These are phyloP conservation scores for Papilionanthe hybrid DNA, from an alignment of 116 monocot species.

Conservation along the genomic window DNA sequence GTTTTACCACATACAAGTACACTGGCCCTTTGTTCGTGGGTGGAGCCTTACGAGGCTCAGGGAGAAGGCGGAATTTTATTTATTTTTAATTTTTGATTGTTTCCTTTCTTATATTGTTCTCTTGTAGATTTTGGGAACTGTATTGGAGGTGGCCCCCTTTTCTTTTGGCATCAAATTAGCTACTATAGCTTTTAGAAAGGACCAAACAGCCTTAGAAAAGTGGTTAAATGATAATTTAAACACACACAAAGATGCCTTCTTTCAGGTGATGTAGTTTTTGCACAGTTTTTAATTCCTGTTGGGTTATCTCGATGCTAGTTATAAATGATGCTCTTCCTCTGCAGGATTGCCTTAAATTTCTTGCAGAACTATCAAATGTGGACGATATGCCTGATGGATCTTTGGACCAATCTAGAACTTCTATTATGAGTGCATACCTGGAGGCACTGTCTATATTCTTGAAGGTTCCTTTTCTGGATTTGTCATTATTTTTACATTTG, in stretches of 20 bases:
- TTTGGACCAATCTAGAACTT: slow-evolving; percentile 20
- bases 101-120: slow-evolving; percentile 1
- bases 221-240: slow-evolving; percentile 76
- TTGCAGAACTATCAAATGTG: slow-evolving; percentile 36
- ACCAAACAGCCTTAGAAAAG: slow-evolving; percentile 62
- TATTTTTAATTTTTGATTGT: not conserved
- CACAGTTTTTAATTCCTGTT: not conserved
- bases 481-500: not conserved
- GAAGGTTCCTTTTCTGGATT: slow-evolving; percentile 36
- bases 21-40: not conserved
- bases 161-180: slow-evolving; percentile 72
- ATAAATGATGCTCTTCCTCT: slow-evolving; percentile 6
- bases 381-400: slow-evolving; percentile 27
- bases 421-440: slow-evolving; percentile 31
- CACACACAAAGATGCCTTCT: slow-evolving; percentile 60
- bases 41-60: not conserved
- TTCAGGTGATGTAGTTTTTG: slow-evolving; percentile 49
- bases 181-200: slow-evolving; percentile 55
- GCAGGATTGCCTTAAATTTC: slow-evolving; percentile 66
- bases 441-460: slow-evolving; percentile 46
- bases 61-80: not conserved
- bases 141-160: slow-evolving; percentile 62
- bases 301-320: not conserved
- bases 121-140: slow-evolving; percentile 59
- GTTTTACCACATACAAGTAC: not conserved